These are phyloP conservation scores for Hortiboletus flavorubellus DNA, from an alignment of 768 basidiomycete genomes.

Conservation along the genomic window DNA sequence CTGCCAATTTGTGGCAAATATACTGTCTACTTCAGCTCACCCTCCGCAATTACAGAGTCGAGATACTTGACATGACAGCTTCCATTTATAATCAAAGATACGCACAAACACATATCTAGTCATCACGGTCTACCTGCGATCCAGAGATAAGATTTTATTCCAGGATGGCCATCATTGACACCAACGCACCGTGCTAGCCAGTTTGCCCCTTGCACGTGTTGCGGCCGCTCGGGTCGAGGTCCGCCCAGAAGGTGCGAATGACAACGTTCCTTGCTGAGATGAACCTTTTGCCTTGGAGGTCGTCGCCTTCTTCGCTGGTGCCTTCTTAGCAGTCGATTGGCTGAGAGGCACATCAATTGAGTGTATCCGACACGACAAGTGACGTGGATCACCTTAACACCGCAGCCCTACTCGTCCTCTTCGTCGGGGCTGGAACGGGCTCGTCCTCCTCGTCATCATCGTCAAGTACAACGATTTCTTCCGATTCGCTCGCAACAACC, in stretches of 20 bases:
- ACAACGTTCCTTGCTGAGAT: slow-evolving; percentile 46
- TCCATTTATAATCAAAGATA: background rate
- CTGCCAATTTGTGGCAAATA: background rate
- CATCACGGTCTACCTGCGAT: slow-evolving; percentile 30
- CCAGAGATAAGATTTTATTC: background rate
- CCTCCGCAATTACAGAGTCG: background rate
- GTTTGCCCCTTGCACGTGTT: slow-evolving; percentile 59
- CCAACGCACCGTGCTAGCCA: slow-evolving; percentile 43
- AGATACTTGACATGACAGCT: background rate
- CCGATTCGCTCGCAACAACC: slow-evolving; percentile 45
- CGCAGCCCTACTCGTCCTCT: slow-evolving; percentile 61
- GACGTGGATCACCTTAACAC: slow-evolving; percentile 52
- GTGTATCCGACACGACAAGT: slow-evolving; percentile 28
- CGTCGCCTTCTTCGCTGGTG: slow-evolving; percentile 47
- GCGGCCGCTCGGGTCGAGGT: slow-evolving; percentile 65
- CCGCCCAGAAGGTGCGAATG: slow-evolving; percentile 59
- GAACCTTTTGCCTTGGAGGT: slow-evolving; percentile 30
- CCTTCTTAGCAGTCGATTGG: slow-evolving; percentile 46
- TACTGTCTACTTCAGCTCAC: background rate
- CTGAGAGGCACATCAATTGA: slow-evolving; percentile 20
- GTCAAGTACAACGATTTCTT: slow-evolving; percentile 52
- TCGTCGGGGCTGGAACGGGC: slow-evolving; percentile 41
- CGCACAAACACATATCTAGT: slow-evolving; percentile 6
- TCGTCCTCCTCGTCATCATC: slow-evolving; percentile 55
- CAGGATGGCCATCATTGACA: background rate